A percentile compares a stretch with the other conserved stretches of the same genome.
Evolutionary conservation across 192 early-diverging fungal genomes (phyloP).

Genomic region (Gryganskiella cystojenkinii): DNA sequence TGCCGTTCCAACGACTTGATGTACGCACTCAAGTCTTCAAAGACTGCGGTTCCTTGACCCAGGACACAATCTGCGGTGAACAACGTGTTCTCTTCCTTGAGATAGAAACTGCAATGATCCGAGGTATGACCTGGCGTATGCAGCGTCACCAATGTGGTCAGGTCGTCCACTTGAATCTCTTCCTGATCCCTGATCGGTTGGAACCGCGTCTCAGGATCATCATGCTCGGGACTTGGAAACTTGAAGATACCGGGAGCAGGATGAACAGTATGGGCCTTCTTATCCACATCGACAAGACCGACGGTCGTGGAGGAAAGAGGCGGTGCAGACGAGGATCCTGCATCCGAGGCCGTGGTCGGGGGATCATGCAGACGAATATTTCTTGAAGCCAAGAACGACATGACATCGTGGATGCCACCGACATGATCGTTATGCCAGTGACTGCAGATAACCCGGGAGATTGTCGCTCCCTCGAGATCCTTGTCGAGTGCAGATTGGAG

Average conservation of each 20-base stretch:
- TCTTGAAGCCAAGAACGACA: constrained; percentile 25
- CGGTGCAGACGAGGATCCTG: constrained; percentile 9
- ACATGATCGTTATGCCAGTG: constrained; percentile 88
- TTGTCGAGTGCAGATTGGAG: constrained; percentile 64
- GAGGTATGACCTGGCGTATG: constrained; percentile 86
- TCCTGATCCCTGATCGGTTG: constrained; percentile 63
- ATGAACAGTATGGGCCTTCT: constrained; percentile 11
- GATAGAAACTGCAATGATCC: constrained; percentile 81
- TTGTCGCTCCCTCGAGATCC: constrained; percentile 56
- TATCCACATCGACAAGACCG: constrained; percentile 10
- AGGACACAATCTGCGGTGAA: constrained; percentile 87
- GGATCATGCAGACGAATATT: constrained; percentile 24
- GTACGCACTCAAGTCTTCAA: constrained; percentile 77
- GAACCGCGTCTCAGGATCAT: constrained; percentile 46
- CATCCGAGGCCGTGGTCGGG: constrained; percentile 16
- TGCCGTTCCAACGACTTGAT: constrained; percentile 72
- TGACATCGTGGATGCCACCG: constrained; percentile 68
- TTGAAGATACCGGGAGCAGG: constrained; percentile 24
- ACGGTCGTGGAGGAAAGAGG: constrained; percentile 13
- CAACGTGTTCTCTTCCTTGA: constrained; percentile 73
- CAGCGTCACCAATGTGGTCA: constrained; percentile 67
- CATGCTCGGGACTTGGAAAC: constrained; percentile 27
- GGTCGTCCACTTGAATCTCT: constrained; percentile 68
- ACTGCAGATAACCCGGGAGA: constrained; percentile 78
- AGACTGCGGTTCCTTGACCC: constrained; percentile 85